Evolutionary conservation across 176 grass and related monocot genomes (phyloP).

Genomic region (Luzula sylvatica): DNA sequence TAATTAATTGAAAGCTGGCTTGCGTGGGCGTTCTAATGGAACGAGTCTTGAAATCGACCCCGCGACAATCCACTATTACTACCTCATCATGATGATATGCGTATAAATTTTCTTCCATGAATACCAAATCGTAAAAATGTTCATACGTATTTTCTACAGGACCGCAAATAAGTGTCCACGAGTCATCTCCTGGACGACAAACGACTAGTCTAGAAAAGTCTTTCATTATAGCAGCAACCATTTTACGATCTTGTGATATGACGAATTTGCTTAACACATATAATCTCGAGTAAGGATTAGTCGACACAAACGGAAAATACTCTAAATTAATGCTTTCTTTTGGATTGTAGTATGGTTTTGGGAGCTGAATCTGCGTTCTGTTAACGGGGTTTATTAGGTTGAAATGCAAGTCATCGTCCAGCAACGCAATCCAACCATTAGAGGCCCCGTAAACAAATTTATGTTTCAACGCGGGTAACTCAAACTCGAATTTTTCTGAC

Average conservation of each 20-base stretch:
- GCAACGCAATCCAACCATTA: neutral
- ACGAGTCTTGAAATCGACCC: neutral
- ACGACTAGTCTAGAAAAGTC: neutral
- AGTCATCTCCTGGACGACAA: neutral
- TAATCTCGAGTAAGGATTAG: neutral
- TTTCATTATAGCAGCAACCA: neutral
- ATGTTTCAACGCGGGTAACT: neutral
- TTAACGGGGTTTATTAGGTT: neutral
- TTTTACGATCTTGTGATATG: neutral
- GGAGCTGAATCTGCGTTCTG: neutral
- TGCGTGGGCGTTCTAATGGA: neutral
- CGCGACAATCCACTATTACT: neutral
- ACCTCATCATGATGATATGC: neutral
- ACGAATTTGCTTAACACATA: neutral
- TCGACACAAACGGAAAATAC: too few species aligned
- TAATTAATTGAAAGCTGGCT: too few species aligned
- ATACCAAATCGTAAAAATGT: neutral
- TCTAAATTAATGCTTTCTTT: neutral
- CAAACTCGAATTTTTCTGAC: neutral
- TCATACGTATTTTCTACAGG: neutral
- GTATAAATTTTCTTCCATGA: neutral
- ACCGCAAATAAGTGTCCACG: too few species aligned
- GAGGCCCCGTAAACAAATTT: constrained; percentile 6
- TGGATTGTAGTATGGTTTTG: neutral
- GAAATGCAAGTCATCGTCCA: neutral